Evolutionary conservation across 208 protist genomes (phyloP).

Genomic region (Novymonas esmeraldas): DNA sequence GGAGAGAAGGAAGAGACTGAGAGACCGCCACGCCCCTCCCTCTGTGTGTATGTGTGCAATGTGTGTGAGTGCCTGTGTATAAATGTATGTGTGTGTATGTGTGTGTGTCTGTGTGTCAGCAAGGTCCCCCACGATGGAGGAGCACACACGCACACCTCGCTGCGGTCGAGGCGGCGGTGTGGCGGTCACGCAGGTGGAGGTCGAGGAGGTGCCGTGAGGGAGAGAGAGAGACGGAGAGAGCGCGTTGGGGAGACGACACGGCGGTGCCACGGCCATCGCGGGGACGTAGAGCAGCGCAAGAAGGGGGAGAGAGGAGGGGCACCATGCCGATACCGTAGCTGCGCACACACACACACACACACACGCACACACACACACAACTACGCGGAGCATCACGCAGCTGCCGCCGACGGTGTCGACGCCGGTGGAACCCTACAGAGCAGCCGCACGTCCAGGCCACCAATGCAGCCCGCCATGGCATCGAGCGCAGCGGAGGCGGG

Average conservation of each 20-base stretch:
- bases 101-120: neutral
- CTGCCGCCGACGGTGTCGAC: neutral
- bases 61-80: neutral
- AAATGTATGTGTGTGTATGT: neutral
- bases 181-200: too few relatives aligned
- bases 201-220: neutral
- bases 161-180: too few relatives aligned
- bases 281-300: neutral
- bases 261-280: neutral
- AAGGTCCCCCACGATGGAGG: too few relatives aligned
- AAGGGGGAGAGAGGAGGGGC: too few relatives aligned
- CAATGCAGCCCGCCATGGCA: slow-evolving; percentile 13
- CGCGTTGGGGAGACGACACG: too few relatives aligned
- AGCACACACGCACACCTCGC: too few relatives aligned
- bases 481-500: neutral
- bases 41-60: neutral
- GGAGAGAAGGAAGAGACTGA: neutral
- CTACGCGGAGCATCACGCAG: too few relatives aligned
- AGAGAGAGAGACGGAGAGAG: neutral
- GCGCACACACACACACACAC: too few relatives aligned
- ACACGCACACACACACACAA: too few relatives aligned
- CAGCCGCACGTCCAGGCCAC: slow-evolving; percentile 6
- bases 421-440: neutral
- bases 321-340: too few relatives aligned
- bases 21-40: too few relatives aligned